Evolutionary conservation across 257 asterid species (phyloP).

Genomic region (Forsythia suspensa): DNA sequence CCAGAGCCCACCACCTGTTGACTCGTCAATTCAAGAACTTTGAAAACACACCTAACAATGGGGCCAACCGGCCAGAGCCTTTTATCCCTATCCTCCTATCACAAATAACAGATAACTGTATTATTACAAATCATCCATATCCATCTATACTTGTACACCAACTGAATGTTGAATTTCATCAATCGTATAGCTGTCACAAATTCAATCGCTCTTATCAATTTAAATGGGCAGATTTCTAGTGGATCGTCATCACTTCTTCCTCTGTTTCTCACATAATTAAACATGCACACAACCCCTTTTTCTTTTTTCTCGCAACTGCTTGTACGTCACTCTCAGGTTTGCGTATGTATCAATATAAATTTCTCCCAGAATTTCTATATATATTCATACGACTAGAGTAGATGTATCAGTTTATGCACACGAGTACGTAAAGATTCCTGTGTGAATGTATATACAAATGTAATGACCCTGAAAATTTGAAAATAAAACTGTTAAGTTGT

Average conservation of each 20-base stretch:
- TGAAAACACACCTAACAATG: conserved; percentile 3
- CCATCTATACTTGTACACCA: conserved; percentile 13
- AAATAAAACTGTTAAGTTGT: background rate
- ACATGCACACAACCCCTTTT: conserved; percentile 1
- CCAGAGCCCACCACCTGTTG: background rate
- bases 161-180: background rate
- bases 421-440: background rate
- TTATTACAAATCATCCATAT: conserved; percentile 24
- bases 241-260: background rate
- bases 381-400: background rate
- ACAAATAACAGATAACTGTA: conserved; percentile 22
- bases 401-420: background rate
- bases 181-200: background rate
- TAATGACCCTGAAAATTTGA: background rate
- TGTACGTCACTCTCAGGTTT: conserved; percentile 6
- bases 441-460: background rate
- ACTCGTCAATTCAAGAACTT: conserved; percentile 23
- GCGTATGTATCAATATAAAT: background rate
- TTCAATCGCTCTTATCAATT: conserved; percentile 17
- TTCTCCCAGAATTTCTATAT: background rate
- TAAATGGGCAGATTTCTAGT: background rate
- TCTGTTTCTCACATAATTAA: background rate
- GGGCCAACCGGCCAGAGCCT: conserved; percentile 18
- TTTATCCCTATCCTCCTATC: conserved; percentile 28
- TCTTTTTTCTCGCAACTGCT: conserved; percentile 9